phyloP scores from a whole-genome alignment of 139 green algal species.

The Desmodesmus armatus region DNA sequence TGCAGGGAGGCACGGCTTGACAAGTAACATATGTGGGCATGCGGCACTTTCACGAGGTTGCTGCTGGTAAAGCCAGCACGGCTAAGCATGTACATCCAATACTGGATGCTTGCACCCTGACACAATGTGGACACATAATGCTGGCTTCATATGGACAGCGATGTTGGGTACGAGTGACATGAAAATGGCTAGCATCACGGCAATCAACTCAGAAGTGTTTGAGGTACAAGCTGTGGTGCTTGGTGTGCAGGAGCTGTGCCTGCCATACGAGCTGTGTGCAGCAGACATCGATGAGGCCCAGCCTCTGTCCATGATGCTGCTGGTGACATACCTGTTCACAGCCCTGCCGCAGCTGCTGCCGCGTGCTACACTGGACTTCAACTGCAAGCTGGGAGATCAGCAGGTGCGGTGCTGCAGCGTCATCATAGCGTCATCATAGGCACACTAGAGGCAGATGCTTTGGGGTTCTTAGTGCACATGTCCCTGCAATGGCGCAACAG shows the following conservation, averaged over 20 bases:
- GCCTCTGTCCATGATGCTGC: constrained; percentile 64
- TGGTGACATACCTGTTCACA: constrained; percentile 74
- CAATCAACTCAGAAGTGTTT: too few species aligned
- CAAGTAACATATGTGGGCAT: too few species aligned
- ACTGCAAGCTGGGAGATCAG: constrained; percentile 67
- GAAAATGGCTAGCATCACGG: too few species aligned
- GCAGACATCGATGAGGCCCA: constrained; percentile 64
- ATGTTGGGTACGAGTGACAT: too few species aligned
- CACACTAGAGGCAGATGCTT: neutral
- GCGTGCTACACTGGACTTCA: constrained; percentile 68
- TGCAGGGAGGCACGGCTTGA: too few species aligned
- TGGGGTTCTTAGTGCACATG: neutral
- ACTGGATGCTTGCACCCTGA: too few species aligned
- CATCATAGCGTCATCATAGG: neutral
- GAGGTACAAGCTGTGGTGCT: neutral
- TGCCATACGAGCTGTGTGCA: constrained; percentile 64
- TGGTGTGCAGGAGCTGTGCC: constrained; percentile 53
- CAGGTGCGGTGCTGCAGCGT: constrained; percentile 47
- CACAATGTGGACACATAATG: too few species aligned
- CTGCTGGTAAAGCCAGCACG: too few species aligned
- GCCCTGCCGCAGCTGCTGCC: constrained; percentile 82
- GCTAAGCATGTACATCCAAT: too few species aligned
- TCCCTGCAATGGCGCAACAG: too few species aligned
- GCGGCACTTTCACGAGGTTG: too few species aligned
- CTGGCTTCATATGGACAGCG: too few species aligned